Percentiles rank a stretch among this genome's conserved stretches.
Conservation (phyloP, 2,329 filamentous ascomycete species). For the Westerdykella aurantiaca region DNA sequence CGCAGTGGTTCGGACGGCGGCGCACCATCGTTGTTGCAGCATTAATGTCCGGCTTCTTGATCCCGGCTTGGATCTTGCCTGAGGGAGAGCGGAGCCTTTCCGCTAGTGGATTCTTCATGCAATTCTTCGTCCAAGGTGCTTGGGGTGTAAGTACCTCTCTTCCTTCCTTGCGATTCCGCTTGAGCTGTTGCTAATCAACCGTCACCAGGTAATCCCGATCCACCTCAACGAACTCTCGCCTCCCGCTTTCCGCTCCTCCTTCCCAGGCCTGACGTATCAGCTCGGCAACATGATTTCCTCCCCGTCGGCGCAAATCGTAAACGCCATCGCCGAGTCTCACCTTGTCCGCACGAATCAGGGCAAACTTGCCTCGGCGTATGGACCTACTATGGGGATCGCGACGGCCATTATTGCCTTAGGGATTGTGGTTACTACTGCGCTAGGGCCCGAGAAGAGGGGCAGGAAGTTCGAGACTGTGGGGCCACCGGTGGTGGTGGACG, state of each 20-base stretch:
- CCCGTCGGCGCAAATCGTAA: constrained; percentile 70
- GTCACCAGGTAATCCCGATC: constrained; percentile 47
- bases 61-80: constrained; percentile 67
- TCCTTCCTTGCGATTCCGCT: background rate
- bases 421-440: constrained; percentile 60
- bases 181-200: constrained; percentile 32
- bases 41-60: constrained; percentile 55
- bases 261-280: constrained; percentile 68
- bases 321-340: constrained; percentile 58
- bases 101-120: constrained; percentile 62
- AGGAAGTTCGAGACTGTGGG: constrained; percentile 60
- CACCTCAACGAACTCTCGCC: constrained; percentile 70
- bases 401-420: constrained; percentile 70
- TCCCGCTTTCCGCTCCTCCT: constrained; percentile 62
- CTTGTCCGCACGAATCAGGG: constrained; percentile 51
- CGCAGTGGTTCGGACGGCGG: constrained; percentile 69
- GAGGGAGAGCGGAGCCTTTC: constrained; percentile 55
- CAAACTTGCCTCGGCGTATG: constrained; percentile 61
- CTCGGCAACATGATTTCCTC: constrained; percentile 70
- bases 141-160: constrained; percentile 10
- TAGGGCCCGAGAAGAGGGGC: constrained; percentile 71
- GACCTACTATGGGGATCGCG: constrained; percentile 67
- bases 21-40: constrained; percentile 59
- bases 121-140: constrained; percentile 47
- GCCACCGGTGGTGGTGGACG: constrained; percentile 42